A percentile compares a stretch with the other conserved stretches of the same genome.
Evolutionary conservation across 2,329 filamentous ascomycete genomes (phyloP).

Genomic region (Fusarium tanahbumbuense): DNA sequence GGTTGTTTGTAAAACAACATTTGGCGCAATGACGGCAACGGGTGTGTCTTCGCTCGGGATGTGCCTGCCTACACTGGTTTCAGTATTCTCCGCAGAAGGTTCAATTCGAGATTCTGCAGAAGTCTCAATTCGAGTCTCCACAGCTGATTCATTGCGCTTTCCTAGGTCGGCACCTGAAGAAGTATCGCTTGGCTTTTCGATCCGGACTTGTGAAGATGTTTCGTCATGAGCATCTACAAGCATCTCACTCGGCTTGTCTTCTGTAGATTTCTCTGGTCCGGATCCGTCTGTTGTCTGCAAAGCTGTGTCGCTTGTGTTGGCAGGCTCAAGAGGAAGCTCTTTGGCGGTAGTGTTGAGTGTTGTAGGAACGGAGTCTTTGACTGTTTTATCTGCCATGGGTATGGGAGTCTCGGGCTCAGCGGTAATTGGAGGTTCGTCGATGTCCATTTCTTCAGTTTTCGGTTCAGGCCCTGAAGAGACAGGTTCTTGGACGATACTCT

Average conservation of each 20-base stretch:
- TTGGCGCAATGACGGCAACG: slow-evolving; percentile 16
- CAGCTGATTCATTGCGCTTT: neutral
- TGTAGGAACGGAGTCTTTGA: slow-evolving; percentile 1
- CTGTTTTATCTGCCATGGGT: slow-evolving; percentile 8
- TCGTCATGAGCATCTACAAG: neutral
- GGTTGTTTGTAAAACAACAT: slow-evolving; percentile 43
- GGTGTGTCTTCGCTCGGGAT: neutral
- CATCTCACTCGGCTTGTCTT: slow-evolving; percentile 5
- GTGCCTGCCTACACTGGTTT: neutral
- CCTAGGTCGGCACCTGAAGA: neutral
- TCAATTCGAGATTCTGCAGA: neutral
- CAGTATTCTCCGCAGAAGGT: slow-evolving; percentile 3
- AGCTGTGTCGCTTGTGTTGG: slow-evolving; percentile 7
- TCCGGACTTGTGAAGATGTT: neutral
- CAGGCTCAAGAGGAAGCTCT: slow-evolving; percentile 2
- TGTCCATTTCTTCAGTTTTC: slow-evolving; percentile 58
- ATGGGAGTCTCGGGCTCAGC: slow-evolving; percentile 14
- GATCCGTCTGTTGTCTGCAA: neutral
- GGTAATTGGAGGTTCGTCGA: slow-evolving; percentile 45
- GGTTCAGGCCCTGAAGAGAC: slow-evolving; percentile 45
- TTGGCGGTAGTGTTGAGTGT: slow-evolving; percentile 3
- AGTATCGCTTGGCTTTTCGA: neutral
- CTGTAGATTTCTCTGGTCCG: neutral
- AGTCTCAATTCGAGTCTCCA: neutral
- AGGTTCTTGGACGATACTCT: slow-evolving; percentile 7